Evolutionary conservation across 106 monocot genomes (phyloP).

Genomic region (Dactylorhiza incarnata): DNA sequence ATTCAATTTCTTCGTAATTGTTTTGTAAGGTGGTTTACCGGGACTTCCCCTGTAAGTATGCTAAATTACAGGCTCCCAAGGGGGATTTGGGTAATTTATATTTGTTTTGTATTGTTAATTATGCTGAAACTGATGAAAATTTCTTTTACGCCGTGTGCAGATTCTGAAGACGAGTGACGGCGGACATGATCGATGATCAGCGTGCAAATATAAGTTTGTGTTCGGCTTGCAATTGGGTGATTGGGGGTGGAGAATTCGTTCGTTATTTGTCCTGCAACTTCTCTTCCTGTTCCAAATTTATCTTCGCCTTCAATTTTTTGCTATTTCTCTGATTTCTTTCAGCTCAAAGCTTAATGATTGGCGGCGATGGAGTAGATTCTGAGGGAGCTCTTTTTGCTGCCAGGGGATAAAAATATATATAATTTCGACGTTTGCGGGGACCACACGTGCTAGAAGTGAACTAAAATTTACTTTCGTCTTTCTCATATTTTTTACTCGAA

Average conservation of each 20-base stretch:
- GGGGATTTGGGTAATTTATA: background rate
- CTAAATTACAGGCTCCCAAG: background rate
- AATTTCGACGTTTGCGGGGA: too few species aligned
- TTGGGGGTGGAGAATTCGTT: background rate
- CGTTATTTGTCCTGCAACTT: background rate
- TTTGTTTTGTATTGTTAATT: background rate
- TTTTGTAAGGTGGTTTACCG: background rate
- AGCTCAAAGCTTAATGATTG: too few species aligned
- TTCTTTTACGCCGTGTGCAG: background rate
- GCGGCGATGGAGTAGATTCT: too few species aligned
- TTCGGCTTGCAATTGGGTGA: background rate
- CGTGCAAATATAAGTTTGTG: background rate
- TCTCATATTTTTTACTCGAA: too few species aligned
- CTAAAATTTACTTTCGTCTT: too few species aligned
- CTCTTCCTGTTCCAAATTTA: background rate
- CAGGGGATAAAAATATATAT: too few species aligned
- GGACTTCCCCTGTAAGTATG: background rate
- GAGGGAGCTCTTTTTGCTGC: too few species aligned
- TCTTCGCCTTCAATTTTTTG: background rate
- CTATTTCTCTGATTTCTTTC: too few species aligned
- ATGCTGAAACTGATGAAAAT: background rate
- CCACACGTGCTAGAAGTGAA: too few species aligned
- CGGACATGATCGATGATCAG: background rate
- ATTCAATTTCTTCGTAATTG: background rate
- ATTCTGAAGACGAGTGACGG: slow-evolving; percentile 3